These are phyloP conservation scores for Vitis hybrid DNA, from an alignment of 177 flowering plant genomes.

Conservation along the genomic window DNA sequence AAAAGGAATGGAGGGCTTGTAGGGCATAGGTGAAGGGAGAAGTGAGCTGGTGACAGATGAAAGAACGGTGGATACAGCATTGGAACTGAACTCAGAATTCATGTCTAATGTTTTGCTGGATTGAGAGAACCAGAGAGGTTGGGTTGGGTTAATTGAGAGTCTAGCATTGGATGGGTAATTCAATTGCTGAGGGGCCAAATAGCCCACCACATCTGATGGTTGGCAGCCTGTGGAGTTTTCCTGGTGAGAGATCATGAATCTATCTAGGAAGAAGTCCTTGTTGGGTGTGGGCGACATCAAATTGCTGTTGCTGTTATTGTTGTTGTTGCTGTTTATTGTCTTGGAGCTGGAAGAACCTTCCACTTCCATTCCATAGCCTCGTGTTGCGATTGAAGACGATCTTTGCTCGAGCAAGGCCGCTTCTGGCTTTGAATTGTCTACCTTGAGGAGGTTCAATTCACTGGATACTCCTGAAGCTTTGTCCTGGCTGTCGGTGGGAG, in stretches of 20 bases:
- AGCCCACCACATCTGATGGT: constrained; percentile 14
- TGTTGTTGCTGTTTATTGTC: background rate
- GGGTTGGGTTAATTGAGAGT: constrained; percentile 12
- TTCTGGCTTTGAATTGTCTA: constrained; percentile 8
- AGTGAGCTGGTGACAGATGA: constrained; percentile 7
- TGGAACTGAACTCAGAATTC: constrained; percentile 22
- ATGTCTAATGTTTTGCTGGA: constrained; percentile 10
- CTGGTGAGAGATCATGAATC: constrained; percentile 5
- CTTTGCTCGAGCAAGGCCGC: constrained; percentile 6
- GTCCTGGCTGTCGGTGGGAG: constrained; percentile 2
- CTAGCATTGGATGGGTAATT: constrained; percentile 18
- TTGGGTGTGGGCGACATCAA: constrained; percentile 9
- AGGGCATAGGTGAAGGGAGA: constrained; percentile 5
- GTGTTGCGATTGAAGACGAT: constrained; percentile 6
- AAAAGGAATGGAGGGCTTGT: constrained; percentile 15
- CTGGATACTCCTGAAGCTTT: constrained; percentile 12
- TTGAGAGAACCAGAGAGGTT: constrained; percentile 20
- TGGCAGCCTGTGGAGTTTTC: constrained; percentile 19
- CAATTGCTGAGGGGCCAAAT: constrained; percentile 23
- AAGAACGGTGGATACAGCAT: constrained; percentile 5
- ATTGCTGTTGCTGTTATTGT: background rate
- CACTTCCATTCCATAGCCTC: constrained; percentile 10
- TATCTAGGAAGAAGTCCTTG: constrained; percentile 15
- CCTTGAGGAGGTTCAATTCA: constrained; percentile 24
- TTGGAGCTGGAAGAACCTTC: constrained; percentile 15